Evolutionary conservation across 208 protist species (phyloP).

Genomic region (Wallacemonas sp.): DNA sequence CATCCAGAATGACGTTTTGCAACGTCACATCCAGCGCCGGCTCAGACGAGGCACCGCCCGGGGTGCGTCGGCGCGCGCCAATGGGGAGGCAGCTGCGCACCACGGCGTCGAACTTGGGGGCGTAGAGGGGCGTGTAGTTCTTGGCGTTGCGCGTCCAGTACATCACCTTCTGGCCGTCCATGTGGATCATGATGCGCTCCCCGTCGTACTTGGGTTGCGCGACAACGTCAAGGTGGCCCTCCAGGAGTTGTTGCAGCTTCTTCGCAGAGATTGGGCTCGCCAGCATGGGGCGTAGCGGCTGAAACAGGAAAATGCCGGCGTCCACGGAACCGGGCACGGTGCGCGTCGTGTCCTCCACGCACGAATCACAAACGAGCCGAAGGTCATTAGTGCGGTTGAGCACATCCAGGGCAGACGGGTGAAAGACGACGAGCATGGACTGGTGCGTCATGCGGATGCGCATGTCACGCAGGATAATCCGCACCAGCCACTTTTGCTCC

Average conservation of each 20-base stretch:
- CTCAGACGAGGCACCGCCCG: not conserved
- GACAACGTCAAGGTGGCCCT: slow-evolving; percentile 18
- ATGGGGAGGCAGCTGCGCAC: slow-evolving; percentile 23
- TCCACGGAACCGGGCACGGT: slow-evolving; percentile 16
- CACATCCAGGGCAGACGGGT: slow-evolving; percentile 48
- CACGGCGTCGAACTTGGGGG: slow-evolving; percentile 49
- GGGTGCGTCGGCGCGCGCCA: slow-evolving; percentile 5
- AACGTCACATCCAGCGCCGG: slow-evolving; percentile 4
- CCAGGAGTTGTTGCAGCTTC: slow-evolving; percentile 43
- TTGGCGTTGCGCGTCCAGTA: slow-evolving; percentile 67
- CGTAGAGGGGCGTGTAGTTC: slow-evolving; percentile 68
- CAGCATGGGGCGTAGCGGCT: slow-evolving; percentile 62
- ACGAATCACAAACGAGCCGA: slow-evolving; percentile 44
- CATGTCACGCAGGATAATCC: slow-evolving; percentile 73
- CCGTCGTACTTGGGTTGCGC: slow-evolving; percentile 81
- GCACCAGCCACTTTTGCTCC: slow-evolving; percentile 72
- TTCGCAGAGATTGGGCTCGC: slow-evolving; percentile 30
- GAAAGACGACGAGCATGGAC: slow-evolving; percentile 53
- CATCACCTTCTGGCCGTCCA: slow-evolving; percentile 24
- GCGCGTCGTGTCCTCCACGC: slow-evolving; percentile 32
- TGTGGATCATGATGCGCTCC: slow-evolving; percentile 64
- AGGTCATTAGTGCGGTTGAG: slow-evolving; percentile 52
- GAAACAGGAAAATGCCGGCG: slow-evolving; percentile 43
- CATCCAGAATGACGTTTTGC: slow-evolving; percentile 68
- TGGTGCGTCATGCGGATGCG: slow-evolving; percentile 40